These are phyloP conservation scores for Poterioochromonas sp. DNA, from an alignment of 352 stramenopile species.

Conservation along the genomic window DNA sequence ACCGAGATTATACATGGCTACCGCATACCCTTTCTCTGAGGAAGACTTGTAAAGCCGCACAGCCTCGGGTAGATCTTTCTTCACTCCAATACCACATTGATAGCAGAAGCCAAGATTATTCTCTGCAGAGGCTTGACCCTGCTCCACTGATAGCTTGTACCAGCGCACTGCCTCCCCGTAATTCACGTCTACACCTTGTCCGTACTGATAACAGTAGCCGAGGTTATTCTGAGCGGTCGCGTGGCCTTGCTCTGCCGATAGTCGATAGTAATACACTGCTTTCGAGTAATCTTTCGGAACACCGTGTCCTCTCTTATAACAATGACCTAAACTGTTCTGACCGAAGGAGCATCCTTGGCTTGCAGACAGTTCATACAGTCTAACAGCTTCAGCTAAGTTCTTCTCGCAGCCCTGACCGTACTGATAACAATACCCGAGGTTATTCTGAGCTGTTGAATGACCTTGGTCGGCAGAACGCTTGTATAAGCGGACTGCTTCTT, in stretches of 20 bases:
- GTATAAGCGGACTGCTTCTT: background rate
- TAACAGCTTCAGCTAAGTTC: background rate
- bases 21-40: background rate
- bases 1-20: background rate
- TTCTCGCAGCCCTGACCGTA: background rate
- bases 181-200: background rate
- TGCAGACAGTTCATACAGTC: background rate
- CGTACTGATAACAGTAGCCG: background rate
- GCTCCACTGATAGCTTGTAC: too few species aligned
- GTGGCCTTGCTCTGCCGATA: background rate
- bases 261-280: background rate
- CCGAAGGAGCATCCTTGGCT: background rate
- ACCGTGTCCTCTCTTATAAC: background rate
- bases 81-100: background rate
- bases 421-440: background rate
- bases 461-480: background rate
- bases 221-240: background rate
- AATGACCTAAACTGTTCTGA: background rate
- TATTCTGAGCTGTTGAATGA: background rate
- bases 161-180: background rate
- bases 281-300: background rate
- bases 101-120: background rate
- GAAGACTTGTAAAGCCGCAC: background rate
- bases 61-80: background rate
- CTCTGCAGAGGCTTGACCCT: background rate